Evolutionary conservation across 75 land plant genomes (phyloP), one percentile per base, ranked within the genome.

Genomic region (Selaginella tamariscina): DNA sequence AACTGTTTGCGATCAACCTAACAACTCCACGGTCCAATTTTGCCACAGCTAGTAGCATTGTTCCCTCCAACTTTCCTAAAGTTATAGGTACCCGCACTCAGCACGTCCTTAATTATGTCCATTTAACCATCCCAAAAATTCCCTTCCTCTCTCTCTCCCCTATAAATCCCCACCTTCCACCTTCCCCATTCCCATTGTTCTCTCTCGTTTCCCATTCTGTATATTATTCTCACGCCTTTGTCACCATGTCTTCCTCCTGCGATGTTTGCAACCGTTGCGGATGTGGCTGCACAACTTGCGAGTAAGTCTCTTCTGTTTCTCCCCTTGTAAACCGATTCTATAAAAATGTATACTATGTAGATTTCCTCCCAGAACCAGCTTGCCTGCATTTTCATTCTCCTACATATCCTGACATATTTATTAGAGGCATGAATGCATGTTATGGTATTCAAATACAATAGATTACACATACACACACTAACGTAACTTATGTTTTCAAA

Each of bases 211-310:
- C 15, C 15, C 49, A 39, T 39, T 39, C 49, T 15, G 49, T 39
- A 5, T 39, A 15, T 15, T 39, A 5, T 15, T 39, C 49, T 39
- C 49, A 5, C 15, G 11, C 49, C 49, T 5, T 39, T 39, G 5
- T 15, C 11, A 39, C 49, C 5, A 39, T 39, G 49, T 39, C 49
- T 39, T 39, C 49, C n/a, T n/a, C n/a, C 11, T 39, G 49, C 49
- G 49, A 39, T 39, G 49, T 39, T 39, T 39, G 49, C 49, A 39
- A 39, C 49, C 49, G 49, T 39, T 39, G 49, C 49, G 49, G 49
- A 39, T 39, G 49, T 15, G 49, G 49, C 5, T 39, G 49, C 49
- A 39, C 49, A 15, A 39, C 49, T 15, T 39, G 49, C 49, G 49
- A 39, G 49, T 39, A 39, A 39, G 49, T 39, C 49, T 39, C 49